phyloP scores from a whole-genome alignment of 2,329 filamentous ascomycete species.

The Hypoxylon sp. region DNA sequence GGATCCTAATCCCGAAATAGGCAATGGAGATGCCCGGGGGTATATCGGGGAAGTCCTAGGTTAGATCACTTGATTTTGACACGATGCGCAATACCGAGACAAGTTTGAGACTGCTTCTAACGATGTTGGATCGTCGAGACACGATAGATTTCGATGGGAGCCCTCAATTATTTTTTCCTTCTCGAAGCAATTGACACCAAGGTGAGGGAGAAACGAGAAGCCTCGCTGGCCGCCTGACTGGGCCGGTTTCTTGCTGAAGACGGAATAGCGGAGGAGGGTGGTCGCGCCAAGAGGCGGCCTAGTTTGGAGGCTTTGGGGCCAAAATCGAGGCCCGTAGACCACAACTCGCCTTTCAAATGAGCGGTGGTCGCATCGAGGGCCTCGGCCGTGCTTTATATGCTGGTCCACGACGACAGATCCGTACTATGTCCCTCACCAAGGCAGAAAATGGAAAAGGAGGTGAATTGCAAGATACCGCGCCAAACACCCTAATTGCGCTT shows the following conservation, averaged over 20 bases:
- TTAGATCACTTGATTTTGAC: conserved; percentile 41
- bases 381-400: conserved; percentile 52
- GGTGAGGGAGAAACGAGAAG: conserved; percentile 44
- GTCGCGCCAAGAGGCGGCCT: conserved; percentile 50
- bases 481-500: conserved; percentile 46
- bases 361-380: conserved; percentile 47
- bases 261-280: conserved; percentile 39
- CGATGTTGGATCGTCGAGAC: conserved; percentile 13
- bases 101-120: conserved; percentile 18
- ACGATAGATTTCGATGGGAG: conserved; percentile 36
- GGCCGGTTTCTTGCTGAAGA: conserved; percentile 32
- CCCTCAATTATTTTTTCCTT: conserved; percentile 45
- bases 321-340: conserved; percentile 46
- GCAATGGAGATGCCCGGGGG: conserved; percentile 32
- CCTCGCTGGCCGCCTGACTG: conserved; percentile 49
- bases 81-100: conserved; percentile 42
- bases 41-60: conserved; percentile 41
- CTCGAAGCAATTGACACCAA: conserved; percentile 42
- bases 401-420: conserved; percentile 27
- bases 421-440: conserved; percentile 42
- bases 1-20: conserved; percentile 28
- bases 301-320: conserved; percentile 52
- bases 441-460: conserved; percentile 44
- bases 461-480: conserved; percentile 38
- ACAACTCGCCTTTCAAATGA: conserved; percentile 39